Conservation (phyloP, 2,329 filamentous ascomycete genomes). For the Colletotrichum eleusines region DNA sequence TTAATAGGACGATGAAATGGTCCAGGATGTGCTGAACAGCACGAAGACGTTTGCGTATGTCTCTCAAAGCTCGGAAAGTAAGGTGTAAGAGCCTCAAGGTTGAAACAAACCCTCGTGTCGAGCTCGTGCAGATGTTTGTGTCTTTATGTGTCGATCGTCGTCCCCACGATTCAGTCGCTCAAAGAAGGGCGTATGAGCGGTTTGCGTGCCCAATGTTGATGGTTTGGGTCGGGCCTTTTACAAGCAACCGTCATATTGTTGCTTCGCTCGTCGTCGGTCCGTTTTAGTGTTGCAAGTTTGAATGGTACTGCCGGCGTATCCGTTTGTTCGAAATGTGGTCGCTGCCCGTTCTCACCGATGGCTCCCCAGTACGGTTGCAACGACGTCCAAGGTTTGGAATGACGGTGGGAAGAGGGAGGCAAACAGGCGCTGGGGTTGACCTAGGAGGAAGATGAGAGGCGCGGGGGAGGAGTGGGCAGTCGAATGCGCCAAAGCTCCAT, state of each 20-base stretch:
- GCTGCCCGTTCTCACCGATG: constrained; percentile 20
- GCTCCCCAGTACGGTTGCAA: constrained; percentile 33
- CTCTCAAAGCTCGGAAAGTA: constrained; percentile 22
- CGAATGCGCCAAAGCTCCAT: constrained; percentile 9
- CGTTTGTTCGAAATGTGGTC: constrained; percentile 16
- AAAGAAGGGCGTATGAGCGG: constrained; percentile 1
- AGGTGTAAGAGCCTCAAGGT: constrained; percentile 29
- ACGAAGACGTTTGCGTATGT: constrained; percentile 28
- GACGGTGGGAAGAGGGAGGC: constrained; percentile 27
- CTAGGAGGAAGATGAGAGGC: constrained; percentile 7
- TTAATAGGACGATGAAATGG: constrained; percentile 1
- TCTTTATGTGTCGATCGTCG: constrained; percentile 28
- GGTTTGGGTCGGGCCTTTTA: constrained; percentile 19
- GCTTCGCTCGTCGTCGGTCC: constrained; percentile 26
- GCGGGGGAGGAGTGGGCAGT: constrained; percentile 24
- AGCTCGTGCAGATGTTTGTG: constrained; percentile 13
- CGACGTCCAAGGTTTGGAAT: constrained; percentile 39
- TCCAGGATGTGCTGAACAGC: constrained; percentile 8
- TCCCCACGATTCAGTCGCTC: constrained; percentile 33
- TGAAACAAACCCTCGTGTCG: constrained; percentile 40
- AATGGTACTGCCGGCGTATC: constrained; percentile 27
- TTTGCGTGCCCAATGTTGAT: neutral
- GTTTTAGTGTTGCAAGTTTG: constrained; percentile 24
- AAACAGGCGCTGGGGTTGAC: constrained; percentile 3
- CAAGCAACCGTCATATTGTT: constrained; percentile 37